phyloP scores from a whole-genome alignment of 1,284 basidiomycete genomes.

The Trametes pubescens region DNA sequence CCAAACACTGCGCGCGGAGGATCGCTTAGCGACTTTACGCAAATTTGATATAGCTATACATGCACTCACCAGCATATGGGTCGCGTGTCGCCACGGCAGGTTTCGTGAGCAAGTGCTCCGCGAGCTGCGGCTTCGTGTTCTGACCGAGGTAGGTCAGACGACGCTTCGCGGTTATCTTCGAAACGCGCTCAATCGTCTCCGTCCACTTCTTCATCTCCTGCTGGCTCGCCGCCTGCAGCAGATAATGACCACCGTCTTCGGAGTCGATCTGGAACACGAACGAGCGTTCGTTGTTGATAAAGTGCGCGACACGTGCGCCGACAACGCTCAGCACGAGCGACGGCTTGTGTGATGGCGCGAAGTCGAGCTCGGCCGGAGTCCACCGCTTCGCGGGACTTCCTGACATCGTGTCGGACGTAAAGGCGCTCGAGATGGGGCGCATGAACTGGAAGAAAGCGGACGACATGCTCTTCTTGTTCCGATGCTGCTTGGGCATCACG shows the following conservation, averaged over 20 bases:
- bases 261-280: conserved; percentile 84
- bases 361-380: conserved; percentile 78
- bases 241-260: conserved; percentile 84
- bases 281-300: conserved; percentile 80
- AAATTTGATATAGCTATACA: not conserved
- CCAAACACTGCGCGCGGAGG: conserved; percentile 71
- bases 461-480: conserved; percentile 85
- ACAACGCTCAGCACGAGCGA: conserved; percentile 75
- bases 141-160: conserved; percentile 83
- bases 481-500: conserved; percentile 68
- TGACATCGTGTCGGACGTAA: conserved; percentile 65
- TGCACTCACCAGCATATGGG: conserved; percentile 66
- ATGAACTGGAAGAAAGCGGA: conserved; percentile 82
- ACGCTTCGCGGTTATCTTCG: conserved; percentile 75
- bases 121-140: conserved; percentile 70
- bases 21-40: conserved; percentile 3
- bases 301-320: conserved; percentile 71
- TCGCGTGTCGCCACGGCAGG: conserved; percentile 54
- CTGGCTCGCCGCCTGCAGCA: conserved; percentile 75
- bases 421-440: conserved; percentile 86
- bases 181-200: conserved; percentile 71
- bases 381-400: conserved; percentile 53
- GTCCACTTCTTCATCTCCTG: conserved; percentile 80
- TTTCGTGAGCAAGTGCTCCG: conserved; percentile 72
- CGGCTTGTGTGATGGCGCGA: conserved; percentile 72